These are phyloP conservation scores for Fraxinus ornus DNA, from an alignment of 305 asterid genomes.

Conservation along the genomic window DNA sequence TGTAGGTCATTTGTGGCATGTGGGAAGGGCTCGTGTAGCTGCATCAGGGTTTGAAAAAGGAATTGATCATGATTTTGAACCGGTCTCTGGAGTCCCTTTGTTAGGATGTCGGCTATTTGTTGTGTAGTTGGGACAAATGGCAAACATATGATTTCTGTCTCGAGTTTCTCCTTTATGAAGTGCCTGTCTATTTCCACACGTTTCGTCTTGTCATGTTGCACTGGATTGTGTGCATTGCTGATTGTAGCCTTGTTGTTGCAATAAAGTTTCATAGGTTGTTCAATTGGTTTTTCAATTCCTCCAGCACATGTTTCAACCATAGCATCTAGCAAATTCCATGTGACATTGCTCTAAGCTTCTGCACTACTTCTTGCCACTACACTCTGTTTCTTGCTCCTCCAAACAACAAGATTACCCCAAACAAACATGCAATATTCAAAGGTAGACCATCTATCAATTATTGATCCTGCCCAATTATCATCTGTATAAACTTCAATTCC, in stretches of 20 bases:
- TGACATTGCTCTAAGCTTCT: not conserved
- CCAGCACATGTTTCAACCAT: not conserved
- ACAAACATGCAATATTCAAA: not conserved
- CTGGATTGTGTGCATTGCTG: not conserved
- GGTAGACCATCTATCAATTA: not conserved
- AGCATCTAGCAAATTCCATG: not conserved
- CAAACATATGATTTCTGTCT: not conserved
- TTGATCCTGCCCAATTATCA: not conserved
- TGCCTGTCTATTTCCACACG: not conserved
- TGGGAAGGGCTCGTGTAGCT: not conserved
- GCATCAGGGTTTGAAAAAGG: not conserved
- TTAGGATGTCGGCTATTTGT: not conserved
- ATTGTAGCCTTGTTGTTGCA: not conserved
- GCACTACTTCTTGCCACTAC: not conserved
- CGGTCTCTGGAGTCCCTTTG: not conserved
- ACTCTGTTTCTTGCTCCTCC: not conserved
- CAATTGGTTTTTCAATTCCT: not conserved
- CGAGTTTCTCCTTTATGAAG: not conserved
- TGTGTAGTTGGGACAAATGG: not conserved
- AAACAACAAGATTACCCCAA: not conserved
- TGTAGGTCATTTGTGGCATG: no score
- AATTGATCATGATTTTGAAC: not conserved
- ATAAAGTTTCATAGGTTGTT: not conserved
- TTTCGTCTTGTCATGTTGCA: not conserved
- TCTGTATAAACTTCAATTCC: not conserved